These are phyloP conservation scores for Tylopilus felleus DNA, from an alignment of 768 basidiomycete genomes.

Conservation along the genomic window DNA sequence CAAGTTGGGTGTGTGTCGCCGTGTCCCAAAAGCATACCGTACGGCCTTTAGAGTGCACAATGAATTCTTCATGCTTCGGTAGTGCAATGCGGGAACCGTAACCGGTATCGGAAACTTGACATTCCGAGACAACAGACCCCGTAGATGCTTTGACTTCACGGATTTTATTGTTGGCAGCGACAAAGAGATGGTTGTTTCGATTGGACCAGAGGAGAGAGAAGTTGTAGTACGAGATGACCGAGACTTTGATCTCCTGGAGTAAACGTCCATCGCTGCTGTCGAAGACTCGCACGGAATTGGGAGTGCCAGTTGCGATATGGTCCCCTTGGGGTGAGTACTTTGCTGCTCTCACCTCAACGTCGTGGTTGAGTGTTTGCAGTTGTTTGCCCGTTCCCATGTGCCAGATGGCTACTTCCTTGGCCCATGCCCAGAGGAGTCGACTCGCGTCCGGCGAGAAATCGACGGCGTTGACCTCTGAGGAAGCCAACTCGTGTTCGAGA, in stretches of 20 bases:
- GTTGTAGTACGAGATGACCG: background rate
- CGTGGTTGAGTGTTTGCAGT: background rate
- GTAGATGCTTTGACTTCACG: background rate
- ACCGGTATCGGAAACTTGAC: background rate
- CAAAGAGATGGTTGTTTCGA: background rate
- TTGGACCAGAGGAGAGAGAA: background rate
- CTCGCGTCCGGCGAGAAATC: background rate
- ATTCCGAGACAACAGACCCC: background rate
- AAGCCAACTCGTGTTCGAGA: background rate
- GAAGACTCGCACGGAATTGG: background rate
- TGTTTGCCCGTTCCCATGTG: background rate
- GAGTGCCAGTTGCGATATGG: background rate
- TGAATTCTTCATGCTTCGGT: background rate
- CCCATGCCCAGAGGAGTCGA: too few species aligned
- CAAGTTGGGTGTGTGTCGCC: background rate
- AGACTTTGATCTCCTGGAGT: background rate
- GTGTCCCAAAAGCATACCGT: background rate
- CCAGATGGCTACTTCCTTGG: background rate
- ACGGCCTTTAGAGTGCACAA: background rate
- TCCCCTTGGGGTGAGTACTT: background rate
- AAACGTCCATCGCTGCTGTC: background rate
- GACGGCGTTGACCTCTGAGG: background rate
- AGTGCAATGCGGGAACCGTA: fast-evolving
- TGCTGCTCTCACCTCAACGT: background rate
- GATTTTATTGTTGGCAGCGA: background rate